Conservation (phyloP, 306 rosid genomes). For the Ceratonia siliqua region DNA sequence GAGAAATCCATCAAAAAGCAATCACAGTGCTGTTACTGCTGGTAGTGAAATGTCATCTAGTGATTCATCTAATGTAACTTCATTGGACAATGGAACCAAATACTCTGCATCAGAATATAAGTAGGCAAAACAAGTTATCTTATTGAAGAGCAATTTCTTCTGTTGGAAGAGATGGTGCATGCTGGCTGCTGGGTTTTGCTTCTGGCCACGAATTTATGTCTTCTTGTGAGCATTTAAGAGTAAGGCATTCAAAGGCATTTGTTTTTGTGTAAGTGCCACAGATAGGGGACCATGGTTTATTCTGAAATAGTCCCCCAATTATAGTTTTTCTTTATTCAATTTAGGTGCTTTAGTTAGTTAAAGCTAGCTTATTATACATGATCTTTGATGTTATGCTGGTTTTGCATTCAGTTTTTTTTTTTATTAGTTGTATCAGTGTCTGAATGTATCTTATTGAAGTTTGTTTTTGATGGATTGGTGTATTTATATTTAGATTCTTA, state of each 20-base stretch:
- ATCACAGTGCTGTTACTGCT: slow-evolving; percentile 41
- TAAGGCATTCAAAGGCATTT: slow-evolving; percentile 53
- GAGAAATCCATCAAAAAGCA: slow-evolving; percentile 46
- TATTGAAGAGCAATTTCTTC: slow-evolving; percentile 22
- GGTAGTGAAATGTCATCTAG: slow-evolving; percentile 51
- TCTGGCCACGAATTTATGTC: slow-evolving; percentile 31
- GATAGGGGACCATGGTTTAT: slow-evolving; percentile 41
- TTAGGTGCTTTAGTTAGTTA: slow-evolving; percentile 41
- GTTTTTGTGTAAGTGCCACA: slow-evolving; percentile 55
- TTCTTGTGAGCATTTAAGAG: slow-evolving; percentile 43
- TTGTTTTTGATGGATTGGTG: slow-evolving; percentile 17
- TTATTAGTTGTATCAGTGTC: slow-evolving; percentile 30
- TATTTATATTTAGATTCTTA: slow-evolving; percentile 32
- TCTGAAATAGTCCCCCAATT: slow-evolving; percentile 42
- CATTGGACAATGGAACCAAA: slow-evolving; percentile 43
- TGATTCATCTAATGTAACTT: slow-evolving; percentile 64
- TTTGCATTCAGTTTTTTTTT: slow-evolving; percentile 58
- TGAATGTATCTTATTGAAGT: slow-evolving; percentile 13
- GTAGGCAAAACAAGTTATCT: slow-evolving; percentile 33
- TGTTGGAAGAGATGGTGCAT: slow-evolving; percentile 39
- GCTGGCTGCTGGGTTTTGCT: slow-evolving; percentile 28
- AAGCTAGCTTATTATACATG: slow-evolving; percentile 30
- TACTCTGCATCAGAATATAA: slow-evolving; percentile 54
- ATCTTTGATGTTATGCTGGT: slow-evolving; percentile 41
- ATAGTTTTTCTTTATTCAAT: slow-evolving; percentile 11